These are phyloP conservation scores for Plenodomus tracheiphilus DNA, from an alignment of 2,329 filamentous ascomycete species.

Conservation along the genomic window DNA sequence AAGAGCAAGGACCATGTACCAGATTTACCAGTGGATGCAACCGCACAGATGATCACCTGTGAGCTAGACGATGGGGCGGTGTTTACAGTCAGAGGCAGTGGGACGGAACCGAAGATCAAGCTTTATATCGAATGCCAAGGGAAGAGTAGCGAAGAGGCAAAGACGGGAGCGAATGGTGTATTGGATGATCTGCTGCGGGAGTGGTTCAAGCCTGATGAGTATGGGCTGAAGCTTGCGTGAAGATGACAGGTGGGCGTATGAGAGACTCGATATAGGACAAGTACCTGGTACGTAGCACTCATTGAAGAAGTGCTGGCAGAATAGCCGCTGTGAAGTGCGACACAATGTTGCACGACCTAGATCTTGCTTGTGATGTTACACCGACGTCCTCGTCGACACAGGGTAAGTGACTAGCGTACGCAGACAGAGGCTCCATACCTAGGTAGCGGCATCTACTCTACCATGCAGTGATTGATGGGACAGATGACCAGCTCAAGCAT, in stretches of 20 bases:
- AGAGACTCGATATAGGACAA: not conserved
- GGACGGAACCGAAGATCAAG: constrained; percentile 70
- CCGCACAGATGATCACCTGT: constrained; percentile 66
- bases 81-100: constrained; percentile 64
- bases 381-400: not conserved
- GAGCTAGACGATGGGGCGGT: constrained; percentile 60
- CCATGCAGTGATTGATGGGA: too few species aligned
- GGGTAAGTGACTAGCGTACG: constrained; percentile 3
- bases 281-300: not conserved
- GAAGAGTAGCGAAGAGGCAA: constrained; percentile 47
- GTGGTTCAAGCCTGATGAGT: constrained; percentile 52
- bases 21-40: constrained; percentile 58
- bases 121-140: constrained; percentile 57
- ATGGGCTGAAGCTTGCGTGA: constrained; percentile 41
- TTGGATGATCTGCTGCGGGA: constrained; percentile 51
- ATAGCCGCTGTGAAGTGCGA: constrained; percentile 4
- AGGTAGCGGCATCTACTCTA: too few species aligned
- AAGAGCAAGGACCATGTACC: constrained; percentile 56
- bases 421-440: not conserved
- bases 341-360: constrained; percentile 6
- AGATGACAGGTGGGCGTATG: not conserved
- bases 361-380: constrained; percentile 2
- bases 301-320: not conserved
- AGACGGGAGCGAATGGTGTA: constrained; percentile 50
- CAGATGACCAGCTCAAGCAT: too few species aligned